Evolutionary conservation across 148 eudicot genomes (phyloP).

Genomic region (Camellia japonica): DNA sequence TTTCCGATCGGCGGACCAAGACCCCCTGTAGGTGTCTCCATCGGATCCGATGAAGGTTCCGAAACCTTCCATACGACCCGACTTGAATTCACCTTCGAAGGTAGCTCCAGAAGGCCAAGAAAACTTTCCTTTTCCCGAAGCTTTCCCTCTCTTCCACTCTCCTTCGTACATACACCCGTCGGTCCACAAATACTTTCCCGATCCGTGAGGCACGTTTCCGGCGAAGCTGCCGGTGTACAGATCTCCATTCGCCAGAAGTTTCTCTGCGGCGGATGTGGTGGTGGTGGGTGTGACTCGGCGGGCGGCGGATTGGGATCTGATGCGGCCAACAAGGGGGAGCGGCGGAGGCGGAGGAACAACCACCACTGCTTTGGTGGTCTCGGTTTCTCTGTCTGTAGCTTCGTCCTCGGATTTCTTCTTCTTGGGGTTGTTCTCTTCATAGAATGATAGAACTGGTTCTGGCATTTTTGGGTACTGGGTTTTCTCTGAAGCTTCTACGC

Average conservation of each 20-base stretch:
- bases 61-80: constrained; percentile 85
- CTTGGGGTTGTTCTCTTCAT: not conserved
- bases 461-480: constrained; percentile 24
- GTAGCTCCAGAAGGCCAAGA: constrained; percentile 95
- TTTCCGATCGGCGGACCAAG: constrained; percentile 61
- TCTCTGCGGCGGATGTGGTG: constrained; percentile 27
- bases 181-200: constrained; percentile 74
- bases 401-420: constrained; percentile 15
- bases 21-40: constrained; percentile 69
- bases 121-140: constrained; percentile 70
- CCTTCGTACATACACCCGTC: constrained; percentile 92
- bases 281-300: constrained; percentile 51
- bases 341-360: constrained; percentile 1
- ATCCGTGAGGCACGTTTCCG: constrained; percentile 63
- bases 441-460: constrained; percentile 16
- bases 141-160: constrained; percentile 73
- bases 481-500: not conserved
- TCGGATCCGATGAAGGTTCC: constrained; percentile 70
- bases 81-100: constrained; percentile 77
- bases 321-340: constrained; percentile 17
- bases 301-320: constrained; percentile 42
- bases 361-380: constrained; percentile 21
- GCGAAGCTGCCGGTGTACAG: constrained; percentile 71
- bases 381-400: not conserved
- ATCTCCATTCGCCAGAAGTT: constrained; percentile 74